A percentile compares a stretch with the other conserved stretches of the same genome.
phyloP scores from a whole-genome alignment of 2,329 filamentous ascomycete genomes.

The Ceratocystis ficicola region DNA sequence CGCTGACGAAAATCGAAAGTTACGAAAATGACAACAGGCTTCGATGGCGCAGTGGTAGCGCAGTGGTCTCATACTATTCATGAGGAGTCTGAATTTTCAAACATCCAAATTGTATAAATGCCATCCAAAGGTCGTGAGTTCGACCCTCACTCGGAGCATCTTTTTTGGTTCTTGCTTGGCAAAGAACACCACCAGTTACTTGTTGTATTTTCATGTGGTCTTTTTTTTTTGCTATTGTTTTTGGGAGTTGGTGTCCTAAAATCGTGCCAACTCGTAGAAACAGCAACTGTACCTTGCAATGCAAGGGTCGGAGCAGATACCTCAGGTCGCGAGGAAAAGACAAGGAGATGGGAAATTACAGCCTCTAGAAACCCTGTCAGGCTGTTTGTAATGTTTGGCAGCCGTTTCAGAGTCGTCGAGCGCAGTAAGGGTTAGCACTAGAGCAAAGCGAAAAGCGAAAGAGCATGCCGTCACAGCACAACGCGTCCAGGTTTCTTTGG shows the following conservation, averaged over 20 bases:
- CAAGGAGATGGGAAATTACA: background rate
- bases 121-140: constrained; percentile 24
- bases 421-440: too few relatives aligned
- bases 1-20: background rate
- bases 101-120: constrained; percentile 14
- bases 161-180: background rate
- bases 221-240: background rate
- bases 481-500: too few relatives aligned
- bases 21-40: constrained; percentile 15
- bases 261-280: too few relatives aligned
- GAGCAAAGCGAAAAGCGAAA: too few relatives aligned
- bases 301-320: too few relatives aligned
- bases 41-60: constrained; percentile 23
- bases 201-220: background rate
- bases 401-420: too few relatives aligned
- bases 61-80: constrained; percentile 21
- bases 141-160: constrained; percentile 23
- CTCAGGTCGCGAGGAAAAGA: background rate
- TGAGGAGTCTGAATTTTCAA: constrained; percentile 19
- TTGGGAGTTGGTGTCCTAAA: background rate
- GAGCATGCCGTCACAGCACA: too few relatives aligned
- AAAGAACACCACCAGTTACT: background rate
- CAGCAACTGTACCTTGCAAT: too few relatives aligned
- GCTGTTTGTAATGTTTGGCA: too few relatives aligned
- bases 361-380: background rate